Evolutionary conservation across 2,329 filamentous ascomycete species (phyloP).

Genomic region (Apiospora aurea): DNA sequence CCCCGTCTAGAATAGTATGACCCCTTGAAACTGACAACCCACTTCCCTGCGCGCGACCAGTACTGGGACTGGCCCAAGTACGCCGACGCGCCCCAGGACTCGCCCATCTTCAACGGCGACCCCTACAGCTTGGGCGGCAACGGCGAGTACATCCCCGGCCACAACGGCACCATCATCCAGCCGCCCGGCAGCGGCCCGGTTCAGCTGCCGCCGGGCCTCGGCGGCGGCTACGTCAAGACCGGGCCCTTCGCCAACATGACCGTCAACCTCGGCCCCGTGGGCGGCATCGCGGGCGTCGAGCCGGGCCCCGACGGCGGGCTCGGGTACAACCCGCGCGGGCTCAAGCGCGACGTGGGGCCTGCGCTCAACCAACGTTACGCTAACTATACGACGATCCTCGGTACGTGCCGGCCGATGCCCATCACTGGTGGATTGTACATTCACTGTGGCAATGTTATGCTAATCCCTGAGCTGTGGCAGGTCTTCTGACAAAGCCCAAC

Average conservation of each 20-base stretch:
- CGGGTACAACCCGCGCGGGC: conserved; percentile 36
- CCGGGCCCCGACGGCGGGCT: conserved; percentile 34
- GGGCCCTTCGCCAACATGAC: conserved; percentile 40
- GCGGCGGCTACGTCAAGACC: conserved; percentile 39
- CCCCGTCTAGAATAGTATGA: too few relatives aligned
- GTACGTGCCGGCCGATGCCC: not conserved
- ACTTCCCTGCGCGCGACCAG: conserved; percentile 31
- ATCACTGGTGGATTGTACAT: not conserved
- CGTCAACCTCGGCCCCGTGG: conserved; percentile 40
- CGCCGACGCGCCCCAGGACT: conserved; percentile 52
- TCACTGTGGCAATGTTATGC: not conserved
- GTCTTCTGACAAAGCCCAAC: not conserved
- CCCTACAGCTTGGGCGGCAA: conserved; percentile 58
- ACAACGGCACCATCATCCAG: conserved; percentile 37
- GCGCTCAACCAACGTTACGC: conserved; percentile 24
- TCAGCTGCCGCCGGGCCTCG: conserved; percentile 36
- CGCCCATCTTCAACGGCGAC: conserved; percentile 63
- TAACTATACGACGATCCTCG: not conserved
- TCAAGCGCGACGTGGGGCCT: conserved; percentile 38
- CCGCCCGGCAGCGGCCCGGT: conserved; percentile 57
- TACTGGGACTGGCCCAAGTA: conserved; percentile 62
- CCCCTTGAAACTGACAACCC: too few relatives aligned
- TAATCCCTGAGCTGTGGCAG: not conserved
- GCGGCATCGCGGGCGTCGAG: conserved; percentile 24
- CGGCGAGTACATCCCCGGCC: conserved; percentile 41